Evolutionary conservation across 2,329 filamentous ascomycete species (phyloP), one percentile per base, ranked within the genome.

Genomic region (Aspergillus sp.): DNA sequence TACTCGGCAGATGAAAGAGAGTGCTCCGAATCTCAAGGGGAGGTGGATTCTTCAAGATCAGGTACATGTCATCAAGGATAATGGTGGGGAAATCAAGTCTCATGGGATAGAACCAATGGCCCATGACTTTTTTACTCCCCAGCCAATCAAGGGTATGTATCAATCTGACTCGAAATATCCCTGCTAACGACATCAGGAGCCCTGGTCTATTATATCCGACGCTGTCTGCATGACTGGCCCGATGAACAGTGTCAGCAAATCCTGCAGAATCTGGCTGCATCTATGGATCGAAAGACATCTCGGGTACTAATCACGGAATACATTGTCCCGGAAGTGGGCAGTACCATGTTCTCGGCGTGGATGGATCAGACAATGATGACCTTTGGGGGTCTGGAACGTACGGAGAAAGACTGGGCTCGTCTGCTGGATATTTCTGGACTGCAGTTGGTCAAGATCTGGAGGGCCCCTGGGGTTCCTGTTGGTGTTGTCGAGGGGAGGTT

Each of bases 151-250:
- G 48, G 53, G 54, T 56, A 42, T 9, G 38, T 34, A 6, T 27
- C 12, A 11, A 12, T 10, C 7, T 42, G 19, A 4, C 19, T 19
- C 19, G 19, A 11, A 4, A 13, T 10, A 11, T 37, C 7, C 7
- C n/a, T 30, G n/a, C 9, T 40, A 29, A 30, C 19, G 13, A 9
- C 7, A 39, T 26, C 30, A 54, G 58, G 51, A 11, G 59, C 61
- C 2, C 44, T 51, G n/a, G 49, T 54, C 2, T 65, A 64, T 39
- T 63, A 60, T 44, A 40, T 65, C 8, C 59, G 60, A n/a, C 58
- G 57, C 32, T 46, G 54, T 27, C 42, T 64, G n/a, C 62, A 64
- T 43, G 59, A 65, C 48, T 65, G 57, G 52, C 50, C 48, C 27
- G 41, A 48, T 36, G 38, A 49, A 34, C 47, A 44, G 35, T 37